phyloP scores from a whole-genome alignment of 345 rosid genomes.

The Eucalyptus polybractea region DNA sequence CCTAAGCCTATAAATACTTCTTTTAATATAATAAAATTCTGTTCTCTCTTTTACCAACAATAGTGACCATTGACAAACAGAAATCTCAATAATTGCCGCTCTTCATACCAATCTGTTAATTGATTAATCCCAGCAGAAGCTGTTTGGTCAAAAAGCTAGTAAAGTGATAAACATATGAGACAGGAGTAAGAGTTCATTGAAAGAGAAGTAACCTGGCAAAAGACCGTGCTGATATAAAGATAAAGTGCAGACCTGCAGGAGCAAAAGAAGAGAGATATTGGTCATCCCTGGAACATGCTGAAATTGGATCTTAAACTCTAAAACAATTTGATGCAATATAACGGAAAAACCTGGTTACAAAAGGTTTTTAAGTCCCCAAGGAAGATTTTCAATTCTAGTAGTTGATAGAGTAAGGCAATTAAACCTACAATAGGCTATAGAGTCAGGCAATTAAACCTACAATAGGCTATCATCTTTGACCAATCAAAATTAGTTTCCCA shows the following conservation, averaged over 20 bases:
- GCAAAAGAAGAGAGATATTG: not conserved
- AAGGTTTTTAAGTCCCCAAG: not conserved
- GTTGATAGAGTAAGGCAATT: not conserved
- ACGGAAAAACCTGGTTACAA: not conserved
- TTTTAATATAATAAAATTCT: too few species aligned
- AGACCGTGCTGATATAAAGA: conserved; percentile 42
- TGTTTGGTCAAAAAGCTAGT: not conserved
- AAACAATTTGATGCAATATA: not conserved
- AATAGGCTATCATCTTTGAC: not conserved
- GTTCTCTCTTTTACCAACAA: too few species aligned
- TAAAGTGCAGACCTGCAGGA: conserved; percentile 19
- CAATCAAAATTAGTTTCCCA: not conserved
- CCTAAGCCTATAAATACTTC: too few species aligned
- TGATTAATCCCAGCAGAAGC: not conserved
- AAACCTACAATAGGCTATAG: not conserved
- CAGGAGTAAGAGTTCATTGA: not conserved
- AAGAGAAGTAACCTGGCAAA: conserved; percentile 43
- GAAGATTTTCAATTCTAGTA: not conserved
- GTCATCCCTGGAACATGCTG: not conserved
- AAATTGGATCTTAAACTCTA: not conserved
- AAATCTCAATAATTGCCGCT: not conserved
- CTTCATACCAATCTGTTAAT: not conserved
- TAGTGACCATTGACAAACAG: not conserved
- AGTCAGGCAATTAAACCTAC: not conserved
- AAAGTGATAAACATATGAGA: not conserved